A percentile compares a stretch with the other conserved stretches of the same genome.
Conservation (phyloP, 2,329 filamentous ascomycete species). For the Magnaporthiopsis poae region DNA sequence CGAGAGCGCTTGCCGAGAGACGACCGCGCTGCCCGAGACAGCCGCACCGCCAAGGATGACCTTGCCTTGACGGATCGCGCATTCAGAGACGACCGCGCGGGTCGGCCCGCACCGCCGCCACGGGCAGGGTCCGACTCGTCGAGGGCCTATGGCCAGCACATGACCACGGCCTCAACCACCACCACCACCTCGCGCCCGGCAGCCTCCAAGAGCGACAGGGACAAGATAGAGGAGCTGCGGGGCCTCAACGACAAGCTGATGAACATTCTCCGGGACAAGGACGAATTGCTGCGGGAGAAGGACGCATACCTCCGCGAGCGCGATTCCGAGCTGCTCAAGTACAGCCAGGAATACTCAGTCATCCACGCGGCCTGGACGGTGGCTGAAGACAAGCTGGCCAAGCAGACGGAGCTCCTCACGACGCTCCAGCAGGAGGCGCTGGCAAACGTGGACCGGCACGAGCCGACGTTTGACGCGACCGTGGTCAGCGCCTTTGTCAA, state of each 20-base stretch:
- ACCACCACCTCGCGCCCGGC: not conserved
- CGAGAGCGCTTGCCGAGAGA: not conserved
- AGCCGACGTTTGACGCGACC: conserved; percentile 1
- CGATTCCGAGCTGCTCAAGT: not conserved
- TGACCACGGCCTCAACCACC: not conserved
- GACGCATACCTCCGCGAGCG: not conserved
- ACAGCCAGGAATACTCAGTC: not conserved
- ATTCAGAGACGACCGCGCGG: not conserved
- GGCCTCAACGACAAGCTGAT: not conserved
- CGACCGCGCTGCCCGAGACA: not conserved
- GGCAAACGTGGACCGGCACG: not conserved
- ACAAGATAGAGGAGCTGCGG: not conserved
- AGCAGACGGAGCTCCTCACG: not conserved
- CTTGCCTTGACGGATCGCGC: not conserved
- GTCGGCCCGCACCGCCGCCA: no score
- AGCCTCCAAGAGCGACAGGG: no score
- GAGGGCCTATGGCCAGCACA: not conserved
- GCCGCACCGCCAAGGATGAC: not conserved
- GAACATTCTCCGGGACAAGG: no score
- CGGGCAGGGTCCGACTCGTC: not conserved
- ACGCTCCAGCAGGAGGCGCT: not conserved
- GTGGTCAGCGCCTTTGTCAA: not conserved
- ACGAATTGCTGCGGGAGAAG: no score
- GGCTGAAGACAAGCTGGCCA: not conserved
- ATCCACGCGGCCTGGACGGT: not conserved